Percentiles rank a stretch among this genome's conserved stretches.
phyloP scores from a whole-genome alignment of 2,329 filamentous ascomycete species.

The Fusarium cicatricum region DNA sequence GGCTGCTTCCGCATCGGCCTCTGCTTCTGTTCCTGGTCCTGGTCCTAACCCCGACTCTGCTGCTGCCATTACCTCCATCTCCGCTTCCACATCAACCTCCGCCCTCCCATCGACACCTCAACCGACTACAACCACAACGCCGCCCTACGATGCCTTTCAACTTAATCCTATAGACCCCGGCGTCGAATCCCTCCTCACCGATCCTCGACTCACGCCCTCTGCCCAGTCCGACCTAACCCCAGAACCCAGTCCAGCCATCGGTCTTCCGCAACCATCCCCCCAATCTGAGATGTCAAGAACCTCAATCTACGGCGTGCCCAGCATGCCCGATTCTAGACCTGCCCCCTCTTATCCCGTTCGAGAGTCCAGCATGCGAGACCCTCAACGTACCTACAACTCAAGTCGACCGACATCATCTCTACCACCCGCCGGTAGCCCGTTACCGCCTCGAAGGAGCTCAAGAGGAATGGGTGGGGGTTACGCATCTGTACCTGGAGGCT shows the following conservation, averaged over 20 bases:
- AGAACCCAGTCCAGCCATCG: constrained; percentile 20
- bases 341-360: constrained; percentile 62
- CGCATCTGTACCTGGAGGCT: constrained; percentile 43
- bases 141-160: constrained; percentile 36
- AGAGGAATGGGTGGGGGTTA: constrained; percentile 71
- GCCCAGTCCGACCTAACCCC: constrained; percentile 23
- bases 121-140: constrained; percentile 28
- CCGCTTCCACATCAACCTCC: constrained; percentile 28
- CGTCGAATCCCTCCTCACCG: constrained; percentile 32
- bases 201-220: constrained; percentile 33
- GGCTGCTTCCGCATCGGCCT: constrained; percentile 39
- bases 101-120: constrained; percentile 25
- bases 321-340: constrained; percentile 70
- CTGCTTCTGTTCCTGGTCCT: constrained; percentile 35
- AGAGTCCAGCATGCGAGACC: constrained; percentile 73
- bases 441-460: constrained; percentile 80
- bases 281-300: constrained; percentile 46
- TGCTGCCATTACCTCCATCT: constrained; percentile 21
- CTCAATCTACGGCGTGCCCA: constrained; percentile 62
- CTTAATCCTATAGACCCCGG: constrained; percentile 37
- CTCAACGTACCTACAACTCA: constrained; percentile 67
- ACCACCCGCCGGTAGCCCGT: constrained; percentile 61
- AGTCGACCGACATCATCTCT: constrained; percentile 59
- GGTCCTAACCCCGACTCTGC: constrained; percentile 21
- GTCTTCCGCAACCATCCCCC: constrained; percentile 24